Base-by-base conservation (phyloP, 768 basidiomycete genomes). In the Multifurca ochricompacta region DNA sequence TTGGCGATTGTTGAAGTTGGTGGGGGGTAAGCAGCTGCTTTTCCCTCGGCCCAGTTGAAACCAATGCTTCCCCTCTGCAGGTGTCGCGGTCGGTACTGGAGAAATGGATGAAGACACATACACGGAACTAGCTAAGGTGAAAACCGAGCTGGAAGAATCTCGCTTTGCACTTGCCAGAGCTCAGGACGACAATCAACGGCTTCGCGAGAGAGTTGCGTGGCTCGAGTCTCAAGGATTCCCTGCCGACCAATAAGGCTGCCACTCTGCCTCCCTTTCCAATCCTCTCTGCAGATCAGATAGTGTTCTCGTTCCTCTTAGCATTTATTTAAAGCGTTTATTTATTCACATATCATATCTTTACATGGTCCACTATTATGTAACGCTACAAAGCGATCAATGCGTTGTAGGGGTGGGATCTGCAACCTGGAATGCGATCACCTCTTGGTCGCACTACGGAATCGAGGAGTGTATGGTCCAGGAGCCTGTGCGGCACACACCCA, bases 1-100 rank as follows among this genome's bases (percentile, higher is more conserved):
- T 13, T 90, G 90, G 89, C 76, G 89, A 23, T 71, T 91, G 30
- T 77, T 91, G 23, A 88, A 90, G 64, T 72, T 91, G 11, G 81
- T 88, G 9, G 77, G 77, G 67, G 79, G 77, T 78, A 53, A 63
- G 68, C 48, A 6, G 23, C 23, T 18, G 6, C 4, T 2, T 31
- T 6, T 11, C 19, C 16, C 13, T 40, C 28, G 28, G n/a, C 34
- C 9, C 19, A 8, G 40, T 13, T 8, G 14, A 28, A 31, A n/a
- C 31, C 71, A 72, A 68, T 71, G 73, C 23, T 78, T 40, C 61
- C 64, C 18, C 21, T 42, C 18, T 30, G 8, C 49, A 87, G 87
- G 87, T 39, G 78, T 91, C 32, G 80, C 87, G 3, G 79, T 90
- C 39, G 84, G 87, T 11, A 81, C 85, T 1, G 84, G 81, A 11